Conservation (phyloP, 345 rosid species). For the Syzygium oleosum region DNA sequence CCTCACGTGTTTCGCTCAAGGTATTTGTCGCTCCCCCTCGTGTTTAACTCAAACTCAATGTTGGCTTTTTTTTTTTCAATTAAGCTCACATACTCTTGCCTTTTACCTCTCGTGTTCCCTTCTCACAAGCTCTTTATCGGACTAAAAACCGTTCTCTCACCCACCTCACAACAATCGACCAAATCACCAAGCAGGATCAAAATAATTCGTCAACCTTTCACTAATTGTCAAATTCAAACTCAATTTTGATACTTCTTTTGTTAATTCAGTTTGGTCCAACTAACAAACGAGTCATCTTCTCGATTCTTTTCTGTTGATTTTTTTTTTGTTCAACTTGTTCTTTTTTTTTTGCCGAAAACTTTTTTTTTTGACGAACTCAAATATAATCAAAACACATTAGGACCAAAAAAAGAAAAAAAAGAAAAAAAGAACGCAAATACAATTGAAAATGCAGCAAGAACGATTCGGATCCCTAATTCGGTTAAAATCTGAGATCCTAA, state of each 20-base stretch:
- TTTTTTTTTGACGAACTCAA: not conserved
- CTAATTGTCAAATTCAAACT: not conserved
- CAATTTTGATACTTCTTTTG: not conserved
- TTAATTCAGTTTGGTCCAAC: not conserved
- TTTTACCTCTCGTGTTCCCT: no score
- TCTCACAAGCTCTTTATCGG: not conserved
- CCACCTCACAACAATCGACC: no score
- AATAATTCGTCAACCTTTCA: rapidly evolving
- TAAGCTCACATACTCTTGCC: not conserved
- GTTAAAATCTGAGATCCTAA: not conserved
- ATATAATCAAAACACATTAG: no score
- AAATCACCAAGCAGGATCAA: not conserved
- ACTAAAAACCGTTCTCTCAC: not conserved
- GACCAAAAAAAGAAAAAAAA: no score
- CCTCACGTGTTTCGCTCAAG: not conserved
- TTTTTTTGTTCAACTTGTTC: not conserved
- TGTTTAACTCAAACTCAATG: no score
- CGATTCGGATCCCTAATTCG: not conserved
- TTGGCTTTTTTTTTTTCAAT: not conserved
- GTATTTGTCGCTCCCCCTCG: not conserved
- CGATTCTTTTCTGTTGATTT: no score
- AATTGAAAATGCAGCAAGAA: not conserved
- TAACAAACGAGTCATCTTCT: no score
- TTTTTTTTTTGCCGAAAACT: no score
- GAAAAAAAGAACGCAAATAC: no score